Evolutionary conservation across 2,329 filamentous ascomycete species (phyloP).

Genomic region (Pleomassaria siparia): DNA sequence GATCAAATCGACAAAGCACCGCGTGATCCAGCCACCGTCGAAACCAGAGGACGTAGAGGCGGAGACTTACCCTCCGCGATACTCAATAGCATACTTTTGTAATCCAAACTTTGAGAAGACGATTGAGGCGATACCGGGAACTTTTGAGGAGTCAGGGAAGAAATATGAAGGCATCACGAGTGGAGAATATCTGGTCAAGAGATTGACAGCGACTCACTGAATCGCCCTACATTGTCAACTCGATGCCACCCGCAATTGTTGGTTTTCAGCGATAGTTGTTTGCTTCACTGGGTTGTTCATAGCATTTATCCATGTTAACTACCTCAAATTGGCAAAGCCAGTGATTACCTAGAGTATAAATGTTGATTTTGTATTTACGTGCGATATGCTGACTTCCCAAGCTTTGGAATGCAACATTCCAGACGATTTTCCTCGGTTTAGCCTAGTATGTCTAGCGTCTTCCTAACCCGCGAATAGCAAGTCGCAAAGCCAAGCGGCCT

Average conservation of each 20-base stretch:
- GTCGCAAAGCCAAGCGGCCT: neutral
- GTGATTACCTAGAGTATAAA: too few species aligned
- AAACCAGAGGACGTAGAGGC: conserved; percentile 49
- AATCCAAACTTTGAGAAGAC: conserved; percentile 76
- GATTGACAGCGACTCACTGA: conserved; percentile 69
- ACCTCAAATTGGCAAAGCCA: too few species aligned
- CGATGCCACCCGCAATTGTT: too few species aligned
- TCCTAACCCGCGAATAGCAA: neutral
- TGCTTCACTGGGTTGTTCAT: too few species aligned
- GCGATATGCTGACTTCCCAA: neutral
- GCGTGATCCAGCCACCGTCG: conserved; percentile 80
- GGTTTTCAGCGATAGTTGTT: too few species aligned
- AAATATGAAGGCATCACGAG: conserved; percentile 79
- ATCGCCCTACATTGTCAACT: too few species aligned
- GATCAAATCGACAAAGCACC: conserved; percentile 87
- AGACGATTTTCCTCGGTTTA: neutral
- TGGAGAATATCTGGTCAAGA: conserved; percentile 77
- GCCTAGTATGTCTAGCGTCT: neutral
- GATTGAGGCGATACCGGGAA: conserved; percentile 82
- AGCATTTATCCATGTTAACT: too few species aligned
- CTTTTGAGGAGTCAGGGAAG: conserved; percentile 68
- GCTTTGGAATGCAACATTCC: neutral
- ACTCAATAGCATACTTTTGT: conserved; percentile 92
- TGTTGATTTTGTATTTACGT: neutral
- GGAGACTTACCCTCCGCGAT: conserved; percentile 67